A percentile compares a stretch with the other conserved stretches of the same genome.
These are phyloP conservation scores for Fusarium piperis DNA, from an alignment of 2,329 filamentous ascomycete genomes.

Conservation along the genomic window DNA sequence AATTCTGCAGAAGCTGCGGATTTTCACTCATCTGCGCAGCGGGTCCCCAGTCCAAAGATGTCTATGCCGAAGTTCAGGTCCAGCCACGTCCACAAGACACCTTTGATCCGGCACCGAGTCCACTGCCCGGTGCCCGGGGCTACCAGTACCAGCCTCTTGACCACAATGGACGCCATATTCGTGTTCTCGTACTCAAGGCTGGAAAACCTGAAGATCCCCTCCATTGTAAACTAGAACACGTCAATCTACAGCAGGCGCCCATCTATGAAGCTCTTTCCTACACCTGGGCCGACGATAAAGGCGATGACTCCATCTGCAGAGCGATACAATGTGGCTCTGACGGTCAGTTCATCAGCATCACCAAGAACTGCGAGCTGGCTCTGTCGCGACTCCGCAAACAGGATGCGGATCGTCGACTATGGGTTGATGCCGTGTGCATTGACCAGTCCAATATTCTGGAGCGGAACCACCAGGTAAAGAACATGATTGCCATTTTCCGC, in stretches of 20 bases:
- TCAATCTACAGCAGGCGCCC: not conserved
- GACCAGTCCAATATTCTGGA: not conserved
- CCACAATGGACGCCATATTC: not conserved
- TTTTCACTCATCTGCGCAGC: not conserved
- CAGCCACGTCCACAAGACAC: not conserved
- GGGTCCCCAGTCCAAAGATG: not conserved
- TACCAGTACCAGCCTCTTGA: not conserved
- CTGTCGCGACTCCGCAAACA: not conserved
- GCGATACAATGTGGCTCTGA: not conserved
- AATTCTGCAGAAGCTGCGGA: not conserved
- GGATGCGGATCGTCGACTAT: not conserved
- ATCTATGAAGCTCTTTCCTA: not conserved
- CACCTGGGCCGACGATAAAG: not conserved
- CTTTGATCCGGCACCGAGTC: not conserved
- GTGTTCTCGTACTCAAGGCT: not conserved
- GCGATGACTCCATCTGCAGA: not conserved
- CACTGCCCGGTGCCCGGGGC: not conserved
- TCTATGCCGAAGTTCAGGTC: not conserved
- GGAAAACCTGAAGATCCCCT: not conserved
- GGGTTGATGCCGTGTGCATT: not conserved
- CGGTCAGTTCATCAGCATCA: not conserved
- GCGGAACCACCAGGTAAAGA: not conserved
- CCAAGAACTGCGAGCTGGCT: not conserved
- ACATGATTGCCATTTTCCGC: slow-evolving; percentile 2
- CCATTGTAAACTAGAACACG: not conserved